Conservation (phyloP, 2,329 filamentous ascomycete genomes). For the Aspergillus sp. region DNA sequence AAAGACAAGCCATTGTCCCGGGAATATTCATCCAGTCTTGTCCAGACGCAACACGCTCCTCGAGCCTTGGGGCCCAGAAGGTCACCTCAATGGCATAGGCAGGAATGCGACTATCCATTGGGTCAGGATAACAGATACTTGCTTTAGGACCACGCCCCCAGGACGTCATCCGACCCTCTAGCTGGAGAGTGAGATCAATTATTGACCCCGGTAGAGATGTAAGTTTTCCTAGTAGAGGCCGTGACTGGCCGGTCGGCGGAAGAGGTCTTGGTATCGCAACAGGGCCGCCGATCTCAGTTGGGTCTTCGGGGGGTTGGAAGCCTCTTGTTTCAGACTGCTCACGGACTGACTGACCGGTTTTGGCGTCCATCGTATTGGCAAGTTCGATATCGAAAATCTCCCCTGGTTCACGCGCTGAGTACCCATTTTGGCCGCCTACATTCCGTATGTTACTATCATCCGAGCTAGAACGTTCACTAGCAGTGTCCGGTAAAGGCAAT, state of each 20-base stretch:
- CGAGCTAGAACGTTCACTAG: conserved; percentile 35
- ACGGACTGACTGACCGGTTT: conserved; percentile 36
- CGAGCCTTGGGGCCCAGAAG: conserved; percentile 69
- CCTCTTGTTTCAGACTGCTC: conserved; percentile 22
- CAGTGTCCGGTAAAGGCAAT: conserved; percentile 38
- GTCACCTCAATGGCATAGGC: conserved; percentile 79
- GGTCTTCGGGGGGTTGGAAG: conserved; percentile 14
- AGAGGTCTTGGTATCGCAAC: conserved; percentile 11
- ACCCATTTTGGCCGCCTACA: conserved; percentile 3
- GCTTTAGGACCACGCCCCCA: conserved; percentile 75
- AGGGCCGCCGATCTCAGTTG: conserved; percentile 3
- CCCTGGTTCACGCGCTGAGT: conserved; percentile 8
- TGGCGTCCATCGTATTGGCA: conserved; percentile 44
- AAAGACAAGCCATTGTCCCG: conserved; percentile 68
- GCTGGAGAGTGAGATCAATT: conserved; percentile 60
- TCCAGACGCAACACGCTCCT: conserved; percentile 56
- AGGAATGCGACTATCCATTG: conserved; percentile 69
- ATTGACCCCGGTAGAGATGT: conserved; percentile 67
- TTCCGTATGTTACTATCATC: conserved; percentile 17
- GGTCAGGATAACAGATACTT: conserved; percentile 64
- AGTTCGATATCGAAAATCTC: conserved; percentile 37
- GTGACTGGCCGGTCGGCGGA: conserved; percentile 34
- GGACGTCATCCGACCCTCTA: conserved; percentile 67
- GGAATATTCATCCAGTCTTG: conserved; percentile 56
- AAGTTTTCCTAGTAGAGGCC: conserved; percentile 61